phyloP scores from a whole-genome alignment of 1,139 yeast genomes.

The Suhomyces coccinellae region DNA sequence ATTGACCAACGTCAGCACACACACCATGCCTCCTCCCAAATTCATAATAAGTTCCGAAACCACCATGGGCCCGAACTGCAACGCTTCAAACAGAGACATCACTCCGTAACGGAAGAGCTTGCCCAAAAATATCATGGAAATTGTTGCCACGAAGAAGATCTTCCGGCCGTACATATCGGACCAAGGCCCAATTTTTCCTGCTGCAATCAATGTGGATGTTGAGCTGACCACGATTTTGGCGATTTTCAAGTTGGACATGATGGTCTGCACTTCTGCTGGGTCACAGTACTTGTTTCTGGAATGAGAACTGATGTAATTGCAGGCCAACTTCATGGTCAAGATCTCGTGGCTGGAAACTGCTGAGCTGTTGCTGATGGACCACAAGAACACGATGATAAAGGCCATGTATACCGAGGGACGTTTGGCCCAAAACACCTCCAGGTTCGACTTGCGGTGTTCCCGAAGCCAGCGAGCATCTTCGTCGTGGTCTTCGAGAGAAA shows the following conservation, averaged over 20 bases:
- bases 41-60: constrained; percentile 43
- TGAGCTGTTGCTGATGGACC: constrained; percentile 30
- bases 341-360: constrained; percentile 40
- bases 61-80: constrained; percentile 35
- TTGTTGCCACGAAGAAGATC: constrained; percentile 39
- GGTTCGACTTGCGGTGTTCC: constrained; percentile 34
- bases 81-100: constrained; percentile 31
- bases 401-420: constrained; percentile 39
- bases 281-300: constrained; percentile 24
- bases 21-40: constrained; percentile 55
- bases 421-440: constrained; percentile 24
- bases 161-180: constrained; percentile 68
- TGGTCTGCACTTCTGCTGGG: constrained; percentile 34
- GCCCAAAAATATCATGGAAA: constrained; percentile 23
- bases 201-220: constrained; percentile 36
- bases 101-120: constrained; percentile 29
- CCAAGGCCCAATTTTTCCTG: constrained; percentile 55
- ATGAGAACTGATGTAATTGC: constrained; percentile 26
- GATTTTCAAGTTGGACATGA: constrained; percentile 39
- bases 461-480: constrained; percentile 43
- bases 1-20: constrained; percentile 52
- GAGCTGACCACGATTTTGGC: constrained; percentile 30
- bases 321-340: constrained; percentile 38
- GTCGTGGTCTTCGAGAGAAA: constrained; percentile 30
- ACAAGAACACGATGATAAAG: constrained; percentile 27